Base-by-base conservation (phyloP, 495 filamentous ascomycete species). In the Tuber magnatum region DNA sequence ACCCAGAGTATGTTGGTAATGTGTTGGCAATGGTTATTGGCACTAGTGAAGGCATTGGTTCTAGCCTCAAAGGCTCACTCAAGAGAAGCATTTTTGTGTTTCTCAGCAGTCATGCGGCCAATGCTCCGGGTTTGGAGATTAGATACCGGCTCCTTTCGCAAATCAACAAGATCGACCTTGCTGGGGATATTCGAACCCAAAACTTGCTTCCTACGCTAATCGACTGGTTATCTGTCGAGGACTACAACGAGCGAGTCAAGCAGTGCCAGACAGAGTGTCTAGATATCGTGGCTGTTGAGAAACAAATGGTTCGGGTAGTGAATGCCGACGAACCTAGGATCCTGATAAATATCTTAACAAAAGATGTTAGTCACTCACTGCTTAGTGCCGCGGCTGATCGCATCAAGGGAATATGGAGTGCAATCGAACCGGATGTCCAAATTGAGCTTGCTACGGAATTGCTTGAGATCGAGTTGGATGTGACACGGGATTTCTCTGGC, bases 81-180 rank as follows among this genome's bases (percentile, higher is more conserved):
- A 89, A 92, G 71, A 84, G 87, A 1, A 87, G 89, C n/a, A 85
- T 94, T 38, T 84, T 93, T 69, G 85, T 87, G n/a, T 96, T 91
- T 82, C 84, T 99, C 3, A 89, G 89, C 72, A 90, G 89, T 40
- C 93, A 97, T 84, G 85, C 88, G 18, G 85, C 90, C 20, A 81
- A 86, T 28, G 89, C 92, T 40, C 92, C 93, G 6, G 82, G 92
- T 0, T 86, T 91, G 71, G 80, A 85, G 5, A 88, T 91, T 56
- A 95, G 94, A 76, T 80, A 91, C 35, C 86, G 87, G 38, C 84
- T 99, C 32, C 85, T 98, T 24, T 84, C 84, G n/a, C 84, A 91
- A 44, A 83, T 97, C 74, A 92, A 92, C 78, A 85, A 87, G 51
- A 84, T 93, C 41, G 89, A 90, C 56, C 93, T 92, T 80, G 86